These are phyloP conservation scores for Epichloe sylvatica DNA, from an alignment of 2,329 filamentous ascomycete genomes.

Conservation along the genomic window DNA sequence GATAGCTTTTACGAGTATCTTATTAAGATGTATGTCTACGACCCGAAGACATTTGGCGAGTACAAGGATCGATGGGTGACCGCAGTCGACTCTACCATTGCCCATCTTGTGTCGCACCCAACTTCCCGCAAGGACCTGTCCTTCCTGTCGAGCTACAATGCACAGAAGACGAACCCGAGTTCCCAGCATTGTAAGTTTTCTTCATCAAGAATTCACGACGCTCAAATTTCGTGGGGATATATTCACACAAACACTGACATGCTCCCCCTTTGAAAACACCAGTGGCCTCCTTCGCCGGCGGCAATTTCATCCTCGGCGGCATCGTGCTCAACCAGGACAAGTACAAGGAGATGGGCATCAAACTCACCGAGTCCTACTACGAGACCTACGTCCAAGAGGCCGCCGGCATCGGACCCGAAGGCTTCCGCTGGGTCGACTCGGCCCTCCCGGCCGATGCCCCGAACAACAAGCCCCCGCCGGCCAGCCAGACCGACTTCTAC, in stretches of 20 bases:
- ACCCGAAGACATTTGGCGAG: conserved; percentile 43
- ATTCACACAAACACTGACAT: conserved; percentile 22
- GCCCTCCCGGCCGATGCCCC: conserved; percentile 19
- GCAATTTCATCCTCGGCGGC: conserved; percentile 73
- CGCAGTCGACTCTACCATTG: conserved; percentile 63
- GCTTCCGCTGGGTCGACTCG: conserved; percentile 47
- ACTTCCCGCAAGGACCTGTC: conserved; percentile 53
- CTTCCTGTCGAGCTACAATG: conserved; percentile 48
- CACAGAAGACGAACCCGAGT: conserved; percentile 26
- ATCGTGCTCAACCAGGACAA: conserved; percentile 49
- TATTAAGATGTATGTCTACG: conserved; percentile 82
- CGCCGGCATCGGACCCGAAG: conserved; percentile 65
- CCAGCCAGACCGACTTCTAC: conserved; percentile 45
- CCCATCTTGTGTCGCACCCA: conserved; percentile 56
- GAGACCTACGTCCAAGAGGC: conserved; percentile 55
- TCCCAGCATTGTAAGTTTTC: conserved; percentile 35
- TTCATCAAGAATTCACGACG: too few relatives aligned
- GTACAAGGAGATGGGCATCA: conserved; percentile 61
- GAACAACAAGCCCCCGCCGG: conserved; percentile 28
- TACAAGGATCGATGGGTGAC: conserved; percentile 64
- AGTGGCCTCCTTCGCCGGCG: conserved; percentile 71
- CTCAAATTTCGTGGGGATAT: neutral
- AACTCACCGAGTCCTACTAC: conserved; percentile 58
- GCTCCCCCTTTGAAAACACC: neutral
- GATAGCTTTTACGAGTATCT: conserved; percentile 85